Base-by-base conservation (phyloP, 2,329 filamentous ascomycete genomes). In the Claviceps sp. region DNA sequence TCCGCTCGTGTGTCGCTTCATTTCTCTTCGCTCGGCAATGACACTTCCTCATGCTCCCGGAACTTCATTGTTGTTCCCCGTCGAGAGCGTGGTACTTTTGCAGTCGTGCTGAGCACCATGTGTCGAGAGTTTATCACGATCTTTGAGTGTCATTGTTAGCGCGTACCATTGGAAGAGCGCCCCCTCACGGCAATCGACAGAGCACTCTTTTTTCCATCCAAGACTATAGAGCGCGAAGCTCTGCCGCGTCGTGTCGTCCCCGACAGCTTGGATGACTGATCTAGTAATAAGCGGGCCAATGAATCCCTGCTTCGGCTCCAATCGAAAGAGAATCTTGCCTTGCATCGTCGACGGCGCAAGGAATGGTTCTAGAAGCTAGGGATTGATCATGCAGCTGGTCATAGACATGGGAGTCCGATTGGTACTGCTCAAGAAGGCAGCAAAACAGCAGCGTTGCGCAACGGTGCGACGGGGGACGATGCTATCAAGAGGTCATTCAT, bases 181-280 rank as follows among this genome's bases (percentile, higher is more conserved):
- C 13, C 6, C 22, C 17, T 41, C 30, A 34, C 10, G 30, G 30
- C 30, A 34, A 34, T 51, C 19, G 10, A 17, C 11, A 40, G 10
- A 42, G 4, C 17, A 26, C n/a, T 17, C 24, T 30, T 37, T 41
- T 1, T 42, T 34, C n/a, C 13, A 24, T 41, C 37, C 13, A 47
- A 24, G 1, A 44, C 22, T 34, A 46, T 16, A 11, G 13, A 39
- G 13, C 34, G 30, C 49, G 24, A 48, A 37, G 14, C 17, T 37
- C 37, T 47, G 16, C 39, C n/a, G 41, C 42, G 5, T 26, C 47
- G 16, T 16, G 26, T 50, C 30, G 53, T 55, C 53, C 53, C 53
- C 50, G 50, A 54, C 50, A 52, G 50, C 43, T 50, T 30, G 53
- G 50, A 44, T 52, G 22, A 37, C 47, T 54, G 47, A 41, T 48